phyloP scores from a whole-genome alignment of 1,139 yeast genomes.

The Saccharomycopsis hybrid region DNA sequence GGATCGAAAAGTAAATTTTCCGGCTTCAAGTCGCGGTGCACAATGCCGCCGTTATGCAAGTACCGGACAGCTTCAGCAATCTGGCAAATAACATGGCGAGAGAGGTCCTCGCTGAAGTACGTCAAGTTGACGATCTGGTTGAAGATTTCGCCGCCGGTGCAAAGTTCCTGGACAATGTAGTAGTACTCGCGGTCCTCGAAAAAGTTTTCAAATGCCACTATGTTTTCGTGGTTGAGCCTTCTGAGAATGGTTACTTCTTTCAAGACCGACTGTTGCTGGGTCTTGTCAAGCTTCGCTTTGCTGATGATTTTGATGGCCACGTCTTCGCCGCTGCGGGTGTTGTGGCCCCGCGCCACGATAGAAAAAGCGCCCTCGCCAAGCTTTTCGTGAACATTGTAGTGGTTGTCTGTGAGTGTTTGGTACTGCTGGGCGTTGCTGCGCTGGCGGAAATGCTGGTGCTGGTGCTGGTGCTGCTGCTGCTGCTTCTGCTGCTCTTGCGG shows the following conservation, averaged over 20 bases:
- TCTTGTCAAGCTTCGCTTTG: slow-evolving; percentile 55
- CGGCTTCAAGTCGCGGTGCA: slow-evolving; percentile 93
- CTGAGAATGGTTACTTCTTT: slow-evolving; percentile 87
- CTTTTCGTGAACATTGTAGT: slow-evolving; percentile 12
- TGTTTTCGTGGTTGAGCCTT: slow-evolving; percentile 61
- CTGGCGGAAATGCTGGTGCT: background rate
- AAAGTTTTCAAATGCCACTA: slow-evolving; percentile 66
- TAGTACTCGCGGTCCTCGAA: slow-evolving; percentile 51
- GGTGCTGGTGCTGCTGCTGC: background rate
- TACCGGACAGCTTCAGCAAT: slow-evolving; percentile 77
- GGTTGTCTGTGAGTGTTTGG: slow-evolving; percentile 11
- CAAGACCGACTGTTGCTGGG: slow-evolving; percentile 53
- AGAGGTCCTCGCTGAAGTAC: slow-evolving; percentile 78
- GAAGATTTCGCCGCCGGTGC: slow-evolving; percentile 92
- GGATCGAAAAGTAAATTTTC: slow-evolving; percentile 81
- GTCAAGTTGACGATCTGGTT: slow-evolving; percentile 90
- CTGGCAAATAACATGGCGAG: slow-evolving; percentile 81
- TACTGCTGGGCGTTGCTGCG: slow-evolving; percentile 2
- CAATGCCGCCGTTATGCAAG: slow-evolving; percentile 81
- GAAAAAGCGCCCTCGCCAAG: slow-evolving; percentile 21
- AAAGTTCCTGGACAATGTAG: slow-evolving; percentile 77
- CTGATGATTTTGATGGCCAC: slow-evolving; percentile 85
- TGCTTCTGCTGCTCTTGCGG: background rate
- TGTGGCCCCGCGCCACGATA: slow-evolving; percentile 16
- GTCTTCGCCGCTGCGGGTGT: slow-evolving; percentile 31